Percentiles rank a stretch among this genome's conserved stretches.
Conservation (phyloP, 331 rosid species). For the Acacia concinna region DNA sequence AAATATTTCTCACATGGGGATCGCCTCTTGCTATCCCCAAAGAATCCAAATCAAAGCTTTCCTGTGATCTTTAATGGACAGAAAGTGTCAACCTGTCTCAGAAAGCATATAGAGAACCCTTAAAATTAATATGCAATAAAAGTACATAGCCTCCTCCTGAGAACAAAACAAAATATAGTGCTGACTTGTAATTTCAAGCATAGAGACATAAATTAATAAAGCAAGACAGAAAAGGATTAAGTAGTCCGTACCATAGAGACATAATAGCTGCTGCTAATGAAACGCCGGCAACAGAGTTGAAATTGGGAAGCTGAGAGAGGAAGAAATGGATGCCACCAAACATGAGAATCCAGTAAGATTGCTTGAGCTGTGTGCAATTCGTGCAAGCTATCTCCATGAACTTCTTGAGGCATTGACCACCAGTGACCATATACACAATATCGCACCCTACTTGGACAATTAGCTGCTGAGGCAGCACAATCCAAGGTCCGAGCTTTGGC, state of each 20-base stretch:
- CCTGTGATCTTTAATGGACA: not conserved
- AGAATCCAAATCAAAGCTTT: slow-evolving; percentile 27
- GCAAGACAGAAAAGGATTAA: not conserved
- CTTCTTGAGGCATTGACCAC: slow-evolving; percentile 80
- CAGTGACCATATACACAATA: slow-evolving; percentile 84
- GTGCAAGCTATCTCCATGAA: slow-evolving; percentile 84
- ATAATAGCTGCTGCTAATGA: slow-evolving; percentile 93
- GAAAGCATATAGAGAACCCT: not conserved
- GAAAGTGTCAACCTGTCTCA: not conserved
- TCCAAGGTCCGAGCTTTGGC: slow-evolving; percentile 77
- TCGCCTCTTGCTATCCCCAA: not conserved
- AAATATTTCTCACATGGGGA: slow-evolving; percentile 5
- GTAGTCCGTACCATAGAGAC: slow-evolving; percentile 66
- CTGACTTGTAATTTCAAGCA: not conserved
- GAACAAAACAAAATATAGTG: not conserved
- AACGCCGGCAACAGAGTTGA: slow-evolving; percentile 87
- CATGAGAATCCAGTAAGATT: slow-evolving; percentile 82
- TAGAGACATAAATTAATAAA: not conserved
- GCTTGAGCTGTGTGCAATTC: slow-evolving; percentile 63
- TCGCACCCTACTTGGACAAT: slow-evolving; percentile 92
- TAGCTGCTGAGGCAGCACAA: slow-evolving; percentile 76
- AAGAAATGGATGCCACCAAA: slow-evolving; percentile 84
- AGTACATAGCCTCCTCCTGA: not conserved
- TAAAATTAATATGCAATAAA: not conserved
- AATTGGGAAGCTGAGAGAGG: slow-evolving; percentile 94